Percentiles rank a stretch among this genome's conserved stretches.
Conservation (phyloP, 2,329 filamentous ascomycete genomes). For the Calonectria pteridis region DNA sequence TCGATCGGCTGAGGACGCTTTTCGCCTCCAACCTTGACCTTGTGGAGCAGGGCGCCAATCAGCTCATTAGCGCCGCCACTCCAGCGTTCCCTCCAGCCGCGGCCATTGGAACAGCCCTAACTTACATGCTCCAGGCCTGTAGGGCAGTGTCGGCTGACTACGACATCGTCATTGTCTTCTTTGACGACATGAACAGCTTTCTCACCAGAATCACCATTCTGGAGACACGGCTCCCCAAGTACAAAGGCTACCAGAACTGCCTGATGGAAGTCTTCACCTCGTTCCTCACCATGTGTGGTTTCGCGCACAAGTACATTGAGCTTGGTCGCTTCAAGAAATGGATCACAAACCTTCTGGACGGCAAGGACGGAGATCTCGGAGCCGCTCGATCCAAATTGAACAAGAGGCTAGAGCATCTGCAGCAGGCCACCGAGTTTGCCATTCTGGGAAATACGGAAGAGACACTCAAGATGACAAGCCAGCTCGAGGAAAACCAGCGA, state of each 20-base stretch:
- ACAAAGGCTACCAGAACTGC: slow-evolving; percentile 48
- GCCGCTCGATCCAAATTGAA: slow-evolving; percentile 47
- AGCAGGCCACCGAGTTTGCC: slow-evolving; percentile 49
- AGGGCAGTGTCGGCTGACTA: slow-evolving; percentile 52
- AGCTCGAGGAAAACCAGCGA: slow-evolving; percentile 44
- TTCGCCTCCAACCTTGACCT: slow-evolving; percentile 47
- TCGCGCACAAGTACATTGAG: slow-evolving; percentile 51
- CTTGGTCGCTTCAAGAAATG: slow-evolving; percentile 51
- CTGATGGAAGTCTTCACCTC: slow-evolving; percentile 54
- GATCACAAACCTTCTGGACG: slow-evolving; percentile 46
- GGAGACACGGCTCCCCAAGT: slow-evolving; percentile 47
- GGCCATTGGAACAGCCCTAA: slow-evolving; percentile 50
- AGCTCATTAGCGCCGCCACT: slow-evolving; percentile 46
- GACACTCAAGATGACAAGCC: slow-evolving; percentile 41
- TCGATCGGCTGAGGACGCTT: slow-evolving; percentile 47
- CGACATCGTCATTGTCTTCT: slow-evolving; percentile 54
- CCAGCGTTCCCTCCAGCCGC: slow-evolving; percentile 49
- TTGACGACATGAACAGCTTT: slow-evolving; percentile 54
- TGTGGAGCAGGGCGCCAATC: slow-evolving; percentile 45
- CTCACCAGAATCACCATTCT: slow-evolving; percentile 50
- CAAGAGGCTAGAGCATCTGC: slow-evolving; percentile 42
- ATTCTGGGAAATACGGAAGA: slow-evolving; percentile 51
- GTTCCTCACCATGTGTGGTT: slow-evolving; percentile 48
- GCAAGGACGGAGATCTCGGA: slow-evolving; percentile 48
- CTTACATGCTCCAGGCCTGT: slow-evolving; percentile 48